Evolutionary conservation across 2,329 filamentous ascomycete genomes (phyloP), one percentile per base, ranked within the genome.

Genomic region (Fusarium paranaense): DNA sequence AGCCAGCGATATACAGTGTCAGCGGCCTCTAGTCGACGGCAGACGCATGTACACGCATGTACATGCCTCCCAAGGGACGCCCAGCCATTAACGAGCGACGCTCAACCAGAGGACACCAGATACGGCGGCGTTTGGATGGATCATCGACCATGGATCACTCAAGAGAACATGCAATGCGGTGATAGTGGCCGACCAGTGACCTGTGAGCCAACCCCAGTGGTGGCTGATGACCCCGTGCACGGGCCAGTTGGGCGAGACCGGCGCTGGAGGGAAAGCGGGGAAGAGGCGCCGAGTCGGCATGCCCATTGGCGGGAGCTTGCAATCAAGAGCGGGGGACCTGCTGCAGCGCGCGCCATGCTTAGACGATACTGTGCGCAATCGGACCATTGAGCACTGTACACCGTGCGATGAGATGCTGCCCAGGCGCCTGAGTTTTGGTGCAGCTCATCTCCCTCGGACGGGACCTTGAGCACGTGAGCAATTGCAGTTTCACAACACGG

Each of bases 181-280:
- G 70, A 78, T 78, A 72, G 76, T 75, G 68, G 60, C 73, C 65
- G 62, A 68, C 68, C 66, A 75, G 71, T 69, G 67, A 66, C 58
- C 68, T 30, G 64, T 50, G 45, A 62, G 47, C 25, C 50, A 63
- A 59, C 57, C 50, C 62, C 42, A 40, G 40, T 59, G 52, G n/a
- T 71, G 67, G 67, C 70, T 71, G 71, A 67, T 71, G 69, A 60
- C 63, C 66, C 22, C n/a, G 45, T 14, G 70, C 72, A 75, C 69
- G 62, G 74, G 4, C 73, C 72, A 77, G 45, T 59, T 59, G 60
- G 42, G 38, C 64, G 52, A 71, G 58, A 62, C 66, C 52, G 59
- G 64, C 52, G 45, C 59, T 11, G 57, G 62, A 56, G 32, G 30
- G 52, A 40, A 69, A 74, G 77, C 66, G 77, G 77, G 74, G 77